Conservation (phyloP, 1,139 yeast genomes). For the Torulaspora globosa region DNA sequence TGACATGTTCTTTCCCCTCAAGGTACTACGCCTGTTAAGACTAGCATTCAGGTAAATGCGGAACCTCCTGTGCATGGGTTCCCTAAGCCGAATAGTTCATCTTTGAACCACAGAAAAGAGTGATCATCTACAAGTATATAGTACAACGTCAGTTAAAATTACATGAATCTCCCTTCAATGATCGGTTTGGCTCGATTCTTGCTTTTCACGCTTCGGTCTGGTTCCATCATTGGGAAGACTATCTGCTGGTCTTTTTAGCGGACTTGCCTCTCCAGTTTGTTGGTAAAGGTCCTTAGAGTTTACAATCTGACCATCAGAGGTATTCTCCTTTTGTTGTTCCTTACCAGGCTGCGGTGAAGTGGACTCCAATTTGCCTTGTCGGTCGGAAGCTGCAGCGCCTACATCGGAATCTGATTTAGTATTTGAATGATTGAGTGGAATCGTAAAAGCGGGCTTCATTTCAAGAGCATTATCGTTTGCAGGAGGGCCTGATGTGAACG, state of each 20-base stretch:
- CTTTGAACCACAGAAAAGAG: not conserved
- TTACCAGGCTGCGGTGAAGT: not conserved
- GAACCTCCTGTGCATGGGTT: too few species aligned
- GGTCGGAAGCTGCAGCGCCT: not conserved
- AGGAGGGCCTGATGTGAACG: slow-evolving; percentile 17
- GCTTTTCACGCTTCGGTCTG: slow-evolving; percentile 4
- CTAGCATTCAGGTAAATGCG: too few species aligned
- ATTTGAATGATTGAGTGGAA: slow-evolving; percentile 3
- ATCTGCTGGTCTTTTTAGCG: slow-evolving; percentile 13
- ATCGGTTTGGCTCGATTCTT: not conserved
- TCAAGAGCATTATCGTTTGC: slow-evolving; percentile 7
- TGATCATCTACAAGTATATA: slow-evolving; percentile 1
- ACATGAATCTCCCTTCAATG: not conserved
- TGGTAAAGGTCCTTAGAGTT: not conserved
- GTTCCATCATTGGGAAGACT: slow-evolving; percentile 8
- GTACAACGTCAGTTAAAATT: not conserved
- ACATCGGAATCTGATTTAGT: not conserved
- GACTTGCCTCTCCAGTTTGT: slow-evolving; percentile 10
- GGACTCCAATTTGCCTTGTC: not conserved
- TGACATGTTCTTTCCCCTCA: too few species aligned
- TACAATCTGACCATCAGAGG: not conserved
- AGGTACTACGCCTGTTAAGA: too few species aligned
- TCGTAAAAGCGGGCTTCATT: slow-evolving; percentile 13
- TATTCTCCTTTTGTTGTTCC: not conserved
- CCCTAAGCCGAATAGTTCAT: too few species aligned